phyloP scores from a whole-genome alignment of 2,329 filamentous ascomycete species.

The Sclerotinia subarctica region DNA sequence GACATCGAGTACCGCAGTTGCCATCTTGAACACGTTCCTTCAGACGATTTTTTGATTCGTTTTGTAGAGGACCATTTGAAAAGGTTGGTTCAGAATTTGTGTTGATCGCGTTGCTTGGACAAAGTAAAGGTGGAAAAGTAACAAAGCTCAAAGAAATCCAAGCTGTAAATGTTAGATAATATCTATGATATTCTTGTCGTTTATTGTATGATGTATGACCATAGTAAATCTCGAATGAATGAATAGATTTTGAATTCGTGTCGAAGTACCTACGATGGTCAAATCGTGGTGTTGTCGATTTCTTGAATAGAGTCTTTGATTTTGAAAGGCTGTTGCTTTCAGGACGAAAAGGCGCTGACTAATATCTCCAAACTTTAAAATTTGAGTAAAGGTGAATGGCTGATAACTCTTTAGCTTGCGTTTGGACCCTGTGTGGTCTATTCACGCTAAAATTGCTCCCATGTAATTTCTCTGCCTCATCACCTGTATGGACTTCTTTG shows the following conservation, averaged over 20 bases:
- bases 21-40: slow-evolving; percentile 47
- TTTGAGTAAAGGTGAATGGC: neutral
- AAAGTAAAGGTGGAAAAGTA: slow-evolving; percentile 5
- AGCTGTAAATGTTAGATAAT: slow-evolving; percentile 1
- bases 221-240: neutral
- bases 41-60: slow-evolving; percentile 13
- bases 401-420: neutral
- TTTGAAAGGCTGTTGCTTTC: slow-evolving; percentile 19
- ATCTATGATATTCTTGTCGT: neutral
- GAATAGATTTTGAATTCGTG: neutral
- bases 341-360: slow-evolving; percentile 13
- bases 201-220: neutral
- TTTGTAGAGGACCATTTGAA: slow-evolving; percentile 18
- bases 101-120: slow-evolving; percentile 15
- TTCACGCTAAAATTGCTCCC: slow-evolving; percentile 2
- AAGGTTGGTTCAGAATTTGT: neutral
- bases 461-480: slow-evolving; percentile 14
- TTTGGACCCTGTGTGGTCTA: neutral
- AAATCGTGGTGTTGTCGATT: slow-evolving; percentile 18
- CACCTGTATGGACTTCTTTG: neutral
- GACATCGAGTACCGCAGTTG: slow-evolving; percentile 61
- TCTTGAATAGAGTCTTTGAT: slow-evolving; percentile 17
- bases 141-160: neutral
- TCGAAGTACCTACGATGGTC: slow-evolving; percentile 16
- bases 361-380: neutral